Evolutionary conservation across 2,329 filamentous ascomycete species (phyloP), one percentile per base, ranked within the genome.

Genomic region (Salinomyces thailandicus): DNA sequence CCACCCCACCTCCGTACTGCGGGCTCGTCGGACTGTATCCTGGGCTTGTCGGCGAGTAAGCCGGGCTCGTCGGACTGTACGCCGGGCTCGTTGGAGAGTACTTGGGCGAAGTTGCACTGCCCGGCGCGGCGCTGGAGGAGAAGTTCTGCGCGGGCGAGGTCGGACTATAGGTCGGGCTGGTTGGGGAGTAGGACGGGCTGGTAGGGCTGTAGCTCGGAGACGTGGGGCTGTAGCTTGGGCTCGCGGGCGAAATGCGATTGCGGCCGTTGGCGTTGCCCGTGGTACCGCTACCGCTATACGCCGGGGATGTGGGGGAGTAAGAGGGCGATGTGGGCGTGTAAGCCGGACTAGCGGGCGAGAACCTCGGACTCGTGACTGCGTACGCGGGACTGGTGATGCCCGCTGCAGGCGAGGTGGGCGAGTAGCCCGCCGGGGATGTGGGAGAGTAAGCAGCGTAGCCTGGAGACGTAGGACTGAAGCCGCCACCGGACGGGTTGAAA

Each of bases 381-480:
- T 71, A 75, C 35, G 65, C 66, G 33, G 72, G 72, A 46, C 71
- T 75, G 20, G 71, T 72, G 26, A 68, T 61, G 40, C 66, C 64
- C 13, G 26, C 36, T 36, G 76, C 76, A 28, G 66, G 57, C 29
- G 49, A 54, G 5, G 53, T 55, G 3, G 56, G 57, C 13, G 51
- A 55, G 40, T 58, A 58, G 20, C 42, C 42, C 31, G 31, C 45
- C 16, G 53, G 54, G 5, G 47, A 52, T 4, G 49, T 50, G 4
- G 52, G 52, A 7, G 49, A 52, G 31, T 55, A 54, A 16, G 44
- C 46, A 24, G 40, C 44, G 32, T 60, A 65, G 8, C 61, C 59
- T 33, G 83, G 83, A 20, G 81, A 86, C 5, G 81, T 83, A 2
- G 84, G 82, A 38, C 82, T 86, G 66, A 83, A 87, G 33, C 52